Evolutionary conservation across 129 eudicot genomes (phyloP).

Genomic region (Scalesia atractyloides): DNA sequence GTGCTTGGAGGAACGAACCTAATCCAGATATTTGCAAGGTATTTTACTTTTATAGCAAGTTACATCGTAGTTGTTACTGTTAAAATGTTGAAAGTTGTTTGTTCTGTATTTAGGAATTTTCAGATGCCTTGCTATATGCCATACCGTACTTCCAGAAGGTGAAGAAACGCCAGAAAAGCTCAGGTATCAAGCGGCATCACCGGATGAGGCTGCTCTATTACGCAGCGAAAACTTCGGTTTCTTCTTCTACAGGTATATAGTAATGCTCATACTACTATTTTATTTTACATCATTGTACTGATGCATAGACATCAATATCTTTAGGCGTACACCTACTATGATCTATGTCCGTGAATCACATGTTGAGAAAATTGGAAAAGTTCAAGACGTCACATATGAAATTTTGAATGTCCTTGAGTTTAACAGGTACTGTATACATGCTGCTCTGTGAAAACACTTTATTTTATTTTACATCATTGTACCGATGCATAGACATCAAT

Average conservation of each 20-base stretch:
- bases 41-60: slow-evolving; percentile 18
- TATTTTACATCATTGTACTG: slow-evolving; percentile 14
- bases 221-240: slow-evolving; percentile 99
- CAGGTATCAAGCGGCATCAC: slow-evolving; percentile 97
- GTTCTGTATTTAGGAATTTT: slow-evolving; percentile 78
- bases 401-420: slow-evolving; percentile 93
- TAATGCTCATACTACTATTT: background rate
- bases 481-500: too few relatives aligned
- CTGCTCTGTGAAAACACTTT: background rate
- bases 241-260: slow-evolving; percentile 81
- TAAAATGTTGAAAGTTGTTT: slow-evolving; percentile 8
- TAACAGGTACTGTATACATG: slow-evolving; percentile 54
- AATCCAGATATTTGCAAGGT: slow-evolving; percentile 94
- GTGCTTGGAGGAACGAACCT: slow-evolving; percentile 99
- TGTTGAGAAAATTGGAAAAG: slow-evolving; percentile 82
- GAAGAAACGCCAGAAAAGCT: slow-evolving; percentile 94
- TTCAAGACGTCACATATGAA: slow-evolving; percentile 81
- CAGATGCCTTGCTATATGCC: slow-evolving; percentile 99
- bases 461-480: too few relatives aligned
- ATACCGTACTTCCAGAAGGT: slow-evolving; percentile 99
- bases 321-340: slow-evolving; percentile 93
- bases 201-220: slow-evolving; percentile 96
- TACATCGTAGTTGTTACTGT: background rate
- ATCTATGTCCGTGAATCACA: slow-evolving; percentile 97
- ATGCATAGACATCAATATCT: slow-evolving; percentile 15